Evolutionary conservation across 2,329 filamentous ascomycete species (phyloP).

Genomic region (Mycosphaerelloides madeirae): DNA sequence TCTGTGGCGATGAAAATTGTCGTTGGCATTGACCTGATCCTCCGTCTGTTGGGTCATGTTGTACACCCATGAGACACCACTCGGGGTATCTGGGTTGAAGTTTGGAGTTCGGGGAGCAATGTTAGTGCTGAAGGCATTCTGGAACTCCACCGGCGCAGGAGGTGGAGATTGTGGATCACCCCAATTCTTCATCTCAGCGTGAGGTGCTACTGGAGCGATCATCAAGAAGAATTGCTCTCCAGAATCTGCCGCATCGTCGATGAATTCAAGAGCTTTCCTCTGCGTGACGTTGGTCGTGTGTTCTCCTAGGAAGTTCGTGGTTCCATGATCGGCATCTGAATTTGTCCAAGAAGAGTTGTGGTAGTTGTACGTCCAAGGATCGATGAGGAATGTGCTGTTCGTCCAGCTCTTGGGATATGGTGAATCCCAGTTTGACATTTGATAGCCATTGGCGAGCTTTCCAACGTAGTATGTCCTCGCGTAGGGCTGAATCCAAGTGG

Average conservation of each 20-base stretch:
- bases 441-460: slow-evolving; percentile 62
- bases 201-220: slow-evolving; percentile 16
- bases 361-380: slow-evolving; percentile 63
- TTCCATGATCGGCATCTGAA: slow-evolving; percentile 43
- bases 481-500: slow-evolving; percentile 62
- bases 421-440: slow-evolving; percentile 51
- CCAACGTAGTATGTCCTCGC: slow-evolving; percentile 67
- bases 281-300: slow-evolving; percentile 57
- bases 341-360: slow-evolving; percentile 55
- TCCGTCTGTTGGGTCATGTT: slow-evolving; percentile 40
- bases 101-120: slow-evolving; percentile 54
- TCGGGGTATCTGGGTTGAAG: slow-evolving; percentile 29
- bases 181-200: slow-evolving; percentile 5
- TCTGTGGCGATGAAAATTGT: slow-evolving; percentile 50
- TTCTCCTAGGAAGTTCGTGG: slow-evolving; percentile 43
- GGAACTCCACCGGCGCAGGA: slow-evolving; percentile 53
- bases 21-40: slow-evolving; percentile 44
- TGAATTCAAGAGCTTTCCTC: slow-evolving; percentile 53
- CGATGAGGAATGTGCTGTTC: slow-evolving; percentile 42
- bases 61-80: slow-evolving; percentile 47
- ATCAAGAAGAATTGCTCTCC: slow-evolving; percentile 18
- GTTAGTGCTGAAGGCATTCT: slow-evolving; percentile 46
- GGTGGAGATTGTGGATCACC: slow-evolving; percentile 51
- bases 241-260: slow-evolving; percentile 32
- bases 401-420: slow-evolving; percentile 57